phyloP scores from a whole-genome alignment of 139 green algal genomes.

The Auxenochlorella pyrenoidosa region DNA sequence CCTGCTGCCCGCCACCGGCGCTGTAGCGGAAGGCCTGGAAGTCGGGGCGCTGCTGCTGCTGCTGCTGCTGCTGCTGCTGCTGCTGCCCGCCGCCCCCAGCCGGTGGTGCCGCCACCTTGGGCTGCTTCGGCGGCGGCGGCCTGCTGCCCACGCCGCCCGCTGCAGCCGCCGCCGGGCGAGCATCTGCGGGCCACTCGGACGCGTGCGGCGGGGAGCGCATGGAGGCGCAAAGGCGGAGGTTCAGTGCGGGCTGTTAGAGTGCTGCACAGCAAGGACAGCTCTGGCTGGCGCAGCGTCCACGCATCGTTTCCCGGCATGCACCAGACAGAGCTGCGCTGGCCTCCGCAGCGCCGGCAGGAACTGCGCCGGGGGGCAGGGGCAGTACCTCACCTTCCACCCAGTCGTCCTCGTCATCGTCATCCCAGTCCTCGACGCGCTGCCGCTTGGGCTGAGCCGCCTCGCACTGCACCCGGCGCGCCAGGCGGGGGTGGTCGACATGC shows the following conservation, averaged over 20 bases:
- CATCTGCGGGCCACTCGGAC: background rate
- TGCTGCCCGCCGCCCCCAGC: background rate
- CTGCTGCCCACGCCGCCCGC: background rate
- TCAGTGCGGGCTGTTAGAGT: no score
- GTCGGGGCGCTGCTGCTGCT: constrained; percentile 11
- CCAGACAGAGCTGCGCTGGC: no score
- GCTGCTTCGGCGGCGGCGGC: constrained; percentile 17
- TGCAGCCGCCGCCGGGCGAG: background rate
- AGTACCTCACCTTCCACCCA: constrained; percentile 2
- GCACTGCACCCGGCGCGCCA: background rate
- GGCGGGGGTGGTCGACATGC: background rate
- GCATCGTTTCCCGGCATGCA: no score
- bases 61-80: constrained; percentile 1
- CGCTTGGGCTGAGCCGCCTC: constrained; percentile 22
- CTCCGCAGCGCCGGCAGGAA: no score
- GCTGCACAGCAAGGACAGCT: no score
- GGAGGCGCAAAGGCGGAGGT: no score
- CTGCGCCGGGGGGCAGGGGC: no score
- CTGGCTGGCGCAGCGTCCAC: no score
- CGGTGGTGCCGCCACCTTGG: background rate
- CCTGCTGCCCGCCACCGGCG: background rate
- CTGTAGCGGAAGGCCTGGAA: constrained; percentile 2
- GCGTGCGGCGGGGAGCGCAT: background rate
- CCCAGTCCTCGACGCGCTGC: constrained; percentile 19
- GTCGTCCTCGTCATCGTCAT: constrained; percentile 24